phyloP scores from a whole-genome alignment of 352 stramenopile species.

The Globisporangium acanthophoron region DNA sequence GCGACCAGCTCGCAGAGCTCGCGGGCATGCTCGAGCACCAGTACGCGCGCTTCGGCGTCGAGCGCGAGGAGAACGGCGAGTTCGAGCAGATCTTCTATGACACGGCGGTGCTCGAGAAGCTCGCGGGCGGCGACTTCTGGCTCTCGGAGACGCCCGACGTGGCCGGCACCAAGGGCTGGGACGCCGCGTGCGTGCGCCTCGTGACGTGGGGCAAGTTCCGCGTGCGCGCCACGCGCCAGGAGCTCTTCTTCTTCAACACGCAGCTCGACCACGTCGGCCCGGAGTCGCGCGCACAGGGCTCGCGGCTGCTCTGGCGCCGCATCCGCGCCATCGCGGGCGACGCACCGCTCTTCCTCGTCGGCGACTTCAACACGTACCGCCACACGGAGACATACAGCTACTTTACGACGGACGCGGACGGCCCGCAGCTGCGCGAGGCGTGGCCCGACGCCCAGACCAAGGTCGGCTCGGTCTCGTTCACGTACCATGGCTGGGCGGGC shows the following conservation, averaged over 20 bases:
- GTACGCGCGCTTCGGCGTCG: constrained; percentile 71
- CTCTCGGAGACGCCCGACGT: constrained; percentile 65
- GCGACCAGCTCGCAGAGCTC: constrained; percentile 58
- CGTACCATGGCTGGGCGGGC: constrained; percentile 85
- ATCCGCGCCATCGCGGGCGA: constrained; percentile 51
- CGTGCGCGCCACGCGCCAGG: constrained; percentile 47
- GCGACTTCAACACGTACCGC: constrained; percentile 86
- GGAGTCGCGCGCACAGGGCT: constrained; percentile 44
- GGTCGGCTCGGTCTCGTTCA: constrained; percentile 78
- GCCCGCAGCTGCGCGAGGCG: constrained; percentile 61
- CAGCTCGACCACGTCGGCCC: constrained; percentile 65
- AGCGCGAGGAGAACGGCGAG: constrained; percentile 65
- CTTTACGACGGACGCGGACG: constrained; percentile 57
- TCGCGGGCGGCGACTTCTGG: constrained; percentile 71
- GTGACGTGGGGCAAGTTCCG: constrained; percentile 74
- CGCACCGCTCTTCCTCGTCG: constrained; percentile 68
- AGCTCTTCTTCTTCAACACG: constrained; percentile 77
- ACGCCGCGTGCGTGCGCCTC: constrained; percentile 60
- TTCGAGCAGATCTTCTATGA: constrained; percentile 85
- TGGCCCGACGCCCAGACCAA: constrained; percentile 63
- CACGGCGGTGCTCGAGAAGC: constrained; percentile 34
- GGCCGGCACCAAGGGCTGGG: constrained; percentile 51
- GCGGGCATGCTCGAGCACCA: constrained; percentile 40
- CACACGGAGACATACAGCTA: constrained; percentile 78
- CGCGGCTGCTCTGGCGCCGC: constrained; percentile 54